Conservation (phyloP, 352 stramenopile species). For the Phytopythium kandeliae region DNA sequence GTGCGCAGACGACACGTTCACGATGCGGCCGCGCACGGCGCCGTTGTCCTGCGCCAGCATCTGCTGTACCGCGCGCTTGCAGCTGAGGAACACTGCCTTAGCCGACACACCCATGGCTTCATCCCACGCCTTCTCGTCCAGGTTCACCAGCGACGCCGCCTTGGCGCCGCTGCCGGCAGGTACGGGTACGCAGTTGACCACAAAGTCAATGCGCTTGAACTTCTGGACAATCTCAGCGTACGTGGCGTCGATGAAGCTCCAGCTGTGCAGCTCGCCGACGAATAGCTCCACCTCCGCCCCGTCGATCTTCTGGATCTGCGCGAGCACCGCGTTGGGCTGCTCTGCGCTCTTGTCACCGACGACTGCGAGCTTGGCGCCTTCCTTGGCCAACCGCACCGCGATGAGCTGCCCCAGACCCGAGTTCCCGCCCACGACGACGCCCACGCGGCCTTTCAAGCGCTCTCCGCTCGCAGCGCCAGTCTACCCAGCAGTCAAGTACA, state of each 20-base stretch:
- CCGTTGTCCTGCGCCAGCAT: constrained; percentile 54
- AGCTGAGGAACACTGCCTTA: constrained; percentile 63
- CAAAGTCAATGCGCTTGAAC: constrained; percentile 63
- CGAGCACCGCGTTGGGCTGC: constrained; percentile 18
- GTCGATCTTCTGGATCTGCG: constrained; percentile 27
- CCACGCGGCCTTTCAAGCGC: constrained; percentile 45
- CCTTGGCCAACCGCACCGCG: constrained; percentile 48
- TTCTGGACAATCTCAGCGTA: constrained; percentile 34
- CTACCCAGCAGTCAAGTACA: constrained; percentile 13
- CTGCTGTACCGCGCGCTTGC: constrained; percentile 58
- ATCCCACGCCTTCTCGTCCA: constrained; percentile 44
- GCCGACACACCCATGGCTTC: constrained; percentile 52
- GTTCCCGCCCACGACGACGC: constrained; percentile 59
- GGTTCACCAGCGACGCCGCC: constrained; percentile 28
- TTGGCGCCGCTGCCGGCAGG: constrained; percentile 24
- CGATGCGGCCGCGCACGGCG: constrained; percentile 48
- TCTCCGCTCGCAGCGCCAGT: constrained; percentile 49
- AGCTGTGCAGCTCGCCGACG: constrained; percentile 43
- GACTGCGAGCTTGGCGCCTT: constrained; percentile 51
- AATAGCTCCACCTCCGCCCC: constrained; percentile 24
- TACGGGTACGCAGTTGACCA: constrained; percentile 56
- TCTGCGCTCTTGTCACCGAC: constrained; percentile 26
- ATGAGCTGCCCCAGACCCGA: constrained; percentile 56
- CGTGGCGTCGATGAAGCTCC: constrained; percentile 41
- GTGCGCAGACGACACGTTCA: constrained; percentile 59